A percentile compares a stretch with the other conserved stretches of the same genome.
phyloP scores from a whole-genome alignment of 2,329 filamentous ascomycete genomes.

The Penicillium expansum region DNA sequence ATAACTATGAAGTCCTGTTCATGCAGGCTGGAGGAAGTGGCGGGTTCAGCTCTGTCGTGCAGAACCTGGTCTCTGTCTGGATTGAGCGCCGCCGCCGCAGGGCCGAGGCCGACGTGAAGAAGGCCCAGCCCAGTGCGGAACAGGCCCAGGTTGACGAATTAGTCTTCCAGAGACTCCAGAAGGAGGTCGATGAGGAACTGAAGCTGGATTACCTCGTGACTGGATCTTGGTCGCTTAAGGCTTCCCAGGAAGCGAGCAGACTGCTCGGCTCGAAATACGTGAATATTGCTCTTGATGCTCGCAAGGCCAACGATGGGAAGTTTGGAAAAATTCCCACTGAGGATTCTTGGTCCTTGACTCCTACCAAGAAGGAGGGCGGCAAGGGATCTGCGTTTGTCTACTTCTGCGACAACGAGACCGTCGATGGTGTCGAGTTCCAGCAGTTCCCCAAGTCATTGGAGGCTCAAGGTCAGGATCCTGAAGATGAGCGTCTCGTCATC shows the following conservation, averaged over 20 bases:
- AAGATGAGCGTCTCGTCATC: conserved; percentile 71
- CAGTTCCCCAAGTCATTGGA: conserved; percentile 65
- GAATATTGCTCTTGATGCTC: conserved; percentile 70
- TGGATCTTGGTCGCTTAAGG: conserved; percentile 87
- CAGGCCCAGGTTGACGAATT: conserved; percentile 55
- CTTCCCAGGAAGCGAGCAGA: conserved; percentile 75
- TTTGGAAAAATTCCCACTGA: conserved; percentile 81
- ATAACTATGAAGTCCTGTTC: conserved; percentile 79
- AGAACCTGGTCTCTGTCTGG: conserved; percentile 83
- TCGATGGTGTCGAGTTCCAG: conserved; percentile 86
- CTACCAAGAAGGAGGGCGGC: conserved; percentile 56
- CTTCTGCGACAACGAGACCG: conserved; percentile 80
- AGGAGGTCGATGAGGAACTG: conserved; percentile 66
- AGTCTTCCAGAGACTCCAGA: conserved; percentile 59
- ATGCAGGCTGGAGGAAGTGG: conserved; percentile 72
- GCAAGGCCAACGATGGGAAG: conserved; percentile 68
- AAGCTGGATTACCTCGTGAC: conserved; percentile 89
- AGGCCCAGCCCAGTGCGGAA: conserved; percentile 42
- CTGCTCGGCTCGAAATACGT: conserved; percentile 72
- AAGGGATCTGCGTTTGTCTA: conserved; percentile 68
- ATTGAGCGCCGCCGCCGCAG: conserved; percentile 64
- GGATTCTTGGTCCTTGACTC: conserved; percentile 68
- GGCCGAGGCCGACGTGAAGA: conserved; percentile 55
- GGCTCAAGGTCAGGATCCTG: conserved; percentile 52
- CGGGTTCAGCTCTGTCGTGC: conserved; percentile 77